A percentile compares a stretch with the other conserved stretches of the same genome.
These are phyloP conservation scores for Arabidopsis hybrid DNA, from an alignment of 441 rosid genomes.

Conservation along the genomic window DNA sequence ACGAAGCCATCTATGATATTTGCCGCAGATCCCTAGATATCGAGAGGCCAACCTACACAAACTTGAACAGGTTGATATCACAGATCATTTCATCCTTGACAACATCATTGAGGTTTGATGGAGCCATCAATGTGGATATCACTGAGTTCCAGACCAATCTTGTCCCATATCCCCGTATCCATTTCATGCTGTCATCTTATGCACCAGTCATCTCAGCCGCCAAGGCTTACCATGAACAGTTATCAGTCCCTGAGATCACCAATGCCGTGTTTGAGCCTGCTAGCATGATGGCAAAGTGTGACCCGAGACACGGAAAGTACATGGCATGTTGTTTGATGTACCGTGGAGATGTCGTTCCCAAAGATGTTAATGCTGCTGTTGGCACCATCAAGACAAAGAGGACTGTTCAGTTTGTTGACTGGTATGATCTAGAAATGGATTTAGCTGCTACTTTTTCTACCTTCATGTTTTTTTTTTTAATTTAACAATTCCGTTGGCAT, in stretches of 20 bases:
- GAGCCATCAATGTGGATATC: constrained; percentile 91
- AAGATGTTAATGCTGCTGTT: constrained; percentile 92
- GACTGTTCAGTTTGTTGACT: constrained; percentile 91
- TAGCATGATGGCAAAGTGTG: constrained; percentile 98
- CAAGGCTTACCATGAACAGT: constrained; percentile 91
- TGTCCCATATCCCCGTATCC: constrained; percentile 94
- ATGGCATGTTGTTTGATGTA: constrained; percentile 98
- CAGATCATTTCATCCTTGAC: constrained; percentile 91
- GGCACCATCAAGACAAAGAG: constrained; percentile 85
- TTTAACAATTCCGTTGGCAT: background rate
- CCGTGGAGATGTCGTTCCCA: constrained; percentile 94
- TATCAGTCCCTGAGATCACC: constrained; percentile 91
- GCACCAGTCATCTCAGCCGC: constrained; percentile 97
- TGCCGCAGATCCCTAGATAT: constrained; percentile 87
- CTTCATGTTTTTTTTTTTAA: background rate
- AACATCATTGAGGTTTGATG: constrained; percentile 89
- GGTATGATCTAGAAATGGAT: constrained; percentile 56
- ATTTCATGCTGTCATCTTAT: constrained; percentile 92
- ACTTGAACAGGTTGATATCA: constrained; percentile 87
- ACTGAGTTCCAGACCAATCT: constrained; percentile 97
- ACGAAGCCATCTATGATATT: constrained; percentile 91
- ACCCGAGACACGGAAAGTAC: constrained; percentile 94
- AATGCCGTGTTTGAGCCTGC: constrained; percentile 94
- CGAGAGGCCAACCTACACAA: constrained; percentile 91
- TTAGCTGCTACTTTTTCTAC: background rate